Evolutionary conservation across 1,284 basidiomycete genomes (phyloP), one percentile per base, ranked within the genome.

Genomic region (Coriolopsis trogii): DNA sequence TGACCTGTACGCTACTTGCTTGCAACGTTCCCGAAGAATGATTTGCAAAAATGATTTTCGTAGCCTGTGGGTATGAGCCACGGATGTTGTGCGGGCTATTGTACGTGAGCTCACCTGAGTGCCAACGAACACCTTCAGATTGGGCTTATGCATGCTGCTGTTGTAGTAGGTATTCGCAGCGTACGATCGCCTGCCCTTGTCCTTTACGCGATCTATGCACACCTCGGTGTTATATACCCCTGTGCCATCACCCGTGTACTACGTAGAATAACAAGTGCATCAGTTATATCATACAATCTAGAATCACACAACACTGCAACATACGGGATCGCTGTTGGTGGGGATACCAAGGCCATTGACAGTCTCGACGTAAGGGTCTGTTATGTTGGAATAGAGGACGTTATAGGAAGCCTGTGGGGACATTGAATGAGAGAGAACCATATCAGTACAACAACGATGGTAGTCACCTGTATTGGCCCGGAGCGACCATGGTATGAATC

Each of bases 21-120:
- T 53, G 96, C 80, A 41, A 97, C 21, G n/a, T 18, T 9, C 18
- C 20, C 4, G 15, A 15, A 9, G 42, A 46, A 21, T 16, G 3
- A 16, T 25, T 20, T n/a, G 26, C 13, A 25, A 49, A 46, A 6
- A 26, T 42, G 23, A 49, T 26, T 16, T 50, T 45, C 10, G 47
- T 42, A 9, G 47, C 43, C 53, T 49, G 12, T 5, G 6, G 29
- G 24, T 10, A n/a, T 18, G 12, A 3, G 16, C 12, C 12, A 16
- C 3, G 5, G 8, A 3, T 10, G 26, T 3, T 13, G 16, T 6
- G 6, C 20, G 15, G 12, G 8, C 4, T 16, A 10, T 31, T 23
- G 23, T 16, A 29, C 10, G 24, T 7, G 9, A 13, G 6, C 46
- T 29, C 31, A 53, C 59, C 49, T 58, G 53, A 3, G 59, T 51